Percentiles rank a stretch among this genome's conserved stretches.
phyloP scores from a whole-genome alignment of 345 rosid species.

The Laguncularia racemosa region DNA sequence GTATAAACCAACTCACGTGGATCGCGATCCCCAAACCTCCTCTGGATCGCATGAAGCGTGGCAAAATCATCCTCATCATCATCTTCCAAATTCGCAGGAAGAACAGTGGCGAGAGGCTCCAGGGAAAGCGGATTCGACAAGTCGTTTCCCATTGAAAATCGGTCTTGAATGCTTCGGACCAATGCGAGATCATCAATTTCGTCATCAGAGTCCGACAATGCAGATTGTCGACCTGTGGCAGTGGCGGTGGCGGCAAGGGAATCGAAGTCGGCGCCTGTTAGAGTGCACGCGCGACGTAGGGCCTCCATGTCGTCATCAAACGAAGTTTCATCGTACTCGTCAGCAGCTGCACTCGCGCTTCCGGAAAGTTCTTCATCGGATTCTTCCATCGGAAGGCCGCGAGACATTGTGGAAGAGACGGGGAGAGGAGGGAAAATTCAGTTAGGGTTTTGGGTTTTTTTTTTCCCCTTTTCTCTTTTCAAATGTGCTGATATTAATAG shows the following conservation, averaged over 20 bases:
- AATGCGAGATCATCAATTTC: constrained; percentile 38
- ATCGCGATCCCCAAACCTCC: constrained; percentile 55
- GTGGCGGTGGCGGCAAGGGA: constrained; percentile 1
- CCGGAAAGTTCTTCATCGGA: constrained; percentile 28
- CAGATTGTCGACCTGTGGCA: constrained; percentile 1
- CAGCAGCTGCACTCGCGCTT: constrained; percentile 16
- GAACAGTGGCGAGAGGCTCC: constrained; percentile 26
- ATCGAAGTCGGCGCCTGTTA: constrained; percentile 39
- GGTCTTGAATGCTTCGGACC: constrained; percentile 41
- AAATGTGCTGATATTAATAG: too few relatives aligned
- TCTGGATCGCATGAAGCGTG: constrained; percentile 62
- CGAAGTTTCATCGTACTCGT: constrained; percentile 29
- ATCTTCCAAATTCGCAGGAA: constrained; percentile 29
- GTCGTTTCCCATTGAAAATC: constrained; percentile 32
- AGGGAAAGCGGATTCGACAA: constrained; percentile 22
- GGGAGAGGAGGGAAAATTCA: background rate
- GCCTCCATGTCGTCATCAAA: constrained; percentile 77
- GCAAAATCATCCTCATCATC: constrained; percentile 63
- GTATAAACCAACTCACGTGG: constrained; percentile 30
- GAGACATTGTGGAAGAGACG: constrained; percentile 22
- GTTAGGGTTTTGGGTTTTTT: too few relatives aligned
- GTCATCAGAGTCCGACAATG: constrained; percentile 40
- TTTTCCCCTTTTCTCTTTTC: too few relatives aligned
- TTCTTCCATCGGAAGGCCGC: constrained; percentile 20
- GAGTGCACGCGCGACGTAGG: constrained; percentile 57